These are phyloP conservation scores for Secale cereale DNA, from an alignment of 176 grass and related monocot genomes.

Conservation along the genomic window DNA sequence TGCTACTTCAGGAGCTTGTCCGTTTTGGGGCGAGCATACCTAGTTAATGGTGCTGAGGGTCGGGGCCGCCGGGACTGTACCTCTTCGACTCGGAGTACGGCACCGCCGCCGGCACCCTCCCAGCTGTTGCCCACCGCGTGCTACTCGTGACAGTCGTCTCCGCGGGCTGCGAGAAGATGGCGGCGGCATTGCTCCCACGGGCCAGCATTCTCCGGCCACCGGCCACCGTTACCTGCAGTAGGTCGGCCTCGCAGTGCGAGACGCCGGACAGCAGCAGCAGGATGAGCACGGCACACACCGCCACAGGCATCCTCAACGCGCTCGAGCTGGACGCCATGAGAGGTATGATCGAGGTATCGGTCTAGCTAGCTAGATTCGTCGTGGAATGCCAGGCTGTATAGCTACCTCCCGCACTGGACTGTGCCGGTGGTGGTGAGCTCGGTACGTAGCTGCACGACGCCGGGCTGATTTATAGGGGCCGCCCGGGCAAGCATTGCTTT, in stretches of 20 bases:
- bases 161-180: background rate
- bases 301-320: background rate
- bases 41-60: slow-evolving; percentile 71
- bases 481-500: no score
- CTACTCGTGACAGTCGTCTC: background rate
- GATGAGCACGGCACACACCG: background rate
- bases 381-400: background rate
- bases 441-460: background rate
- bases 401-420: background rate
- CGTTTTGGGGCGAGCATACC: no score
- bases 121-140: background rate
- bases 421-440: background rate
- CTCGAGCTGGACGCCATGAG: slow-evolving; percentile 11
- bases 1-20: no score
- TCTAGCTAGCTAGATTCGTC: background rate
- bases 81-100: slow-evolving; percentile 48
- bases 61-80: slow-evolving; percentile 47
- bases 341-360: background rate
- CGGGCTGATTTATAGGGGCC: background rate
- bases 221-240: background rate
- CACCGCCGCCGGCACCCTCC: background rate
- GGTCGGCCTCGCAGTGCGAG: background rate
- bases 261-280: background rate
- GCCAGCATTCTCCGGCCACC: slow-evolving; percentile 30
- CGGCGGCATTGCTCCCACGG: background rate